Percentiles rank a stretch among this genome's conserved stretches.
Evolutionary conservation across 306 rosid genomes (phyloP).

Genomic region (Sicyos edulis): DNA sequence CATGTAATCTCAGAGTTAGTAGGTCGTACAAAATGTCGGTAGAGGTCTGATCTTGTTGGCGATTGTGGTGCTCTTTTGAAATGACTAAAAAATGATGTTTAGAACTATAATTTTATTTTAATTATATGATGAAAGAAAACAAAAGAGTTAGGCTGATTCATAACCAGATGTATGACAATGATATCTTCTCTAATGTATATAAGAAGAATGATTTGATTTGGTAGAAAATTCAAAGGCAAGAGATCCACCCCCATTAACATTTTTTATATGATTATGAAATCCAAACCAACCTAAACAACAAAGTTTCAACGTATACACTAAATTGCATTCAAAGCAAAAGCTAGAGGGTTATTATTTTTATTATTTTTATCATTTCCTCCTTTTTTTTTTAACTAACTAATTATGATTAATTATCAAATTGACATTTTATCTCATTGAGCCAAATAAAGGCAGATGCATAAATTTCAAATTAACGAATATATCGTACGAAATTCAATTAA

Average conservation of each 20-base stretch:
- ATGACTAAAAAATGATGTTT: not conserved
- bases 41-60: too few relatives aligned
- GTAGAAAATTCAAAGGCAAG: slow-evolving; percentile 20
- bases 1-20: too few relatives aligned
- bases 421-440: not conserved
- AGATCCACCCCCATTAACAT: not conserved
- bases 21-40: too few relatives aligned
- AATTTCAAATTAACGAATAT: not conserved
- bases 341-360: too few relatives aligned
- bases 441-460: not conserved
- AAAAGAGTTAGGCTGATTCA: not conserved
- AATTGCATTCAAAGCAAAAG: slow-evolving; percentile 11
- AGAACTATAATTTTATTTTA: not conserved
- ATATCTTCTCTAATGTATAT: not conserved
- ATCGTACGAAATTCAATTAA: not conserved
- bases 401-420: not conserved
- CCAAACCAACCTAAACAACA: not conserved
- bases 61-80: too few relatives aligned
- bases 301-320: not conserved
- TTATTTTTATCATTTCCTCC: not conserved
- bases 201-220: slow-evolving; percentile 11
- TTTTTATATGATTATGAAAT: not conserved
- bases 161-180: not conserved
- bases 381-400: not conserved
- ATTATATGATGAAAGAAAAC: not conserved